Evolutionary conservation across 192 early-diverging fungal species (phyloP), one percentile per base, ranked within the genome.

Genomic region (Coemansia sp.): DNA sequence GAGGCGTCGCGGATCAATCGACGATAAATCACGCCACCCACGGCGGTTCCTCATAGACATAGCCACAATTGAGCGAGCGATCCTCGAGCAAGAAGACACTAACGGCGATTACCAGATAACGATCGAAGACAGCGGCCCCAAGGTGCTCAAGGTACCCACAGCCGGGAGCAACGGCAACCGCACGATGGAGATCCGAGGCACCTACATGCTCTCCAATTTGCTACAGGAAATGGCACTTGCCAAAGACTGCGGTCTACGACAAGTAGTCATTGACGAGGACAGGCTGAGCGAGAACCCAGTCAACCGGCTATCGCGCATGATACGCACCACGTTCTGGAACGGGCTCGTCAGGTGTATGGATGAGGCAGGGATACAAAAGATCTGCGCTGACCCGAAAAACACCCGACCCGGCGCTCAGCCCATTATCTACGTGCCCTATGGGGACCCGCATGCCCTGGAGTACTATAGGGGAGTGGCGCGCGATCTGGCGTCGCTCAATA

Each of bases 81-180:
- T 99, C 7, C 80, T 99, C 34, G 89, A 85, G 62, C 97, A 99
- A 68, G 97, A 99, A 75, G 97, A 99, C 74, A 96, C 95, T 0
- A 91, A 98, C 80, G 92, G 92, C 29, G 94, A 99, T 68, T 91
- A 86, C 72, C 97, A 98, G 72, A 98, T 99, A 60, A 99, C 97
- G 2, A 84, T 99, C 32, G 87, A 92, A 62, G 97, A 99, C 78
- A 65, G 78, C 14, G 97, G 97, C 0, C 97, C 97, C 34, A 99
- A 98, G 73, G 84, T 90, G 9, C 89, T 99, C 67, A 83, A 86
- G 15, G 80, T 99, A 31, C 92, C 92, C 11, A 95, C 97, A 4
- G 90, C 91, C 0, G 91, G 88, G 72, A 94, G 92, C 36, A 91
- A 86, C 62, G 95, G 95, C 17, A 94, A 89, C 85, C 86, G 89